Percentiles rank a stretch among this genome's conserved stretches.
phyloP scores from a whole-genome alignment of 106 monocot genomes.

The Acanthochlamys bracteata region DNA sequence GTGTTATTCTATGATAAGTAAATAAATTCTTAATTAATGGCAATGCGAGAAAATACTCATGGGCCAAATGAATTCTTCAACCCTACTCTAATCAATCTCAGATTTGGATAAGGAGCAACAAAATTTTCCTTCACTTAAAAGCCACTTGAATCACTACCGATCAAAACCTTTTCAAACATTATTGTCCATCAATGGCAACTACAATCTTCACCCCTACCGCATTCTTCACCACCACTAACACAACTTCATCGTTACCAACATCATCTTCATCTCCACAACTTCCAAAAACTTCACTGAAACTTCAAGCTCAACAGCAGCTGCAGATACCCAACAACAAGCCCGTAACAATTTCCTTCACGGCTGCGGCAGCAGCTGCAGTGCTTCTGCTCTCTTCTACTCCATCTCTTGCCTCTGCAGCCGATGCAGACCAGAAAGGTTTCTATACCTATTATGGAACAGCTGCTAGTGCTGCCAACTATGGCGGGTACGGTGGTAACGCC shows the following conservation, averaged over 20 bases:
- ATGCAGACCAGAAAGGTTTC: slow-evolving; percentile 17
- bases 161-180: too few relatives aligned
- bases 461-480: slow-evolving; percentile 95
- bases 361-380: slow-evolving; percentile 33
- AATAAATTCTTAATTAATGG: too few relatives aligned
- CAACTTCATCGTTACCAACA: too few relatives aligned
- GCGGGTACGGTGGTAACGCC: slow-evolving; percentile 91
- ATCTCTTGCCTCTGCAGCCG: slow-evolving; percentile 7
- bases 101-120: too few relatives aligned
- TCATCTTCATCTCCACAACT: neutral
- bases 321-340: neutral
- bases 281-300: neutral
- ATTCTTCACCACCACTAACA: slow-evolving; percentile 1
- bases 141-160: too few relatives aligned
- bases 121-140: too few relatives aligned
- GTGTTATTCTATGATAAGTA: too few relatives aligned
- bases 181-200: too few relatives aligned
- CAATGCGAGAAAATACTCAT: too few relatives aligned
- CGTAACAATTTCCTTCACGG: slow-evolving; percentile 24
- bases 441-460: slow-evolving; percentile 90
- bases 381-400: slow-evolving; percentile 18
- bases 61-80: too few relatives aligned
- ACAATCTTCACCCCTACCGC: neutral
- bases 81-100: too few relatives aligned
- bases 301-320: neutral